Base-by-base conservation (phyloP, 768 basidiomycete species). In the Xerocomellus intermedius region DNA sequence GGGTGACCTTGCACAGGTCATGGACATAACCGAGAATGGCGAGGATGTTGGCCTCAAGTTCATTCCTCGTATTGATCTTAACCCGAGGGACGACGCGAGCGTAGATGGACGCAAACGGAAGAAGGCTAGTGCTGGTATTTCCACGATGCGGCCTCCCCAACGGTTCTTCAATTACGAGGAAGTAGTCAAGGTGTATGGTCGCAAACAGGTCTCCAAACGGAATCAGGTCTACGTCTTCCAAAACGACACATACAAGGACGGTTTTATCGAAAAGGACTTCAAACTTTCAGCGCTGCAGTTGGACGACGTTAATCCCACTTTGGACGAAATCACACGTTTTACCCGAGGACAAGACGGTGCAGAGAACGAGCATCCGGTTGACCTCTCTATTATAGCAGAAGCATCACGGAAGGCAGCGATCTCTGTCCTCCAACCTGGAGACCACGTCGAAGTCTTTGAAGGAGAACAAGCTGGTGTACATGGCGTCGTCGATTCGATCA, bases 181-280 rank as follows among this genome's bases (percentile, higher is more conserved):
- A 69, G 89, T 94, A 33, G 74, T 86, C 50, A 93, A 89, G 65
- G 88, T 89, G 5, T 95, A 90, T 64, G 91, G 91, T 5, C 80
- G 86, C 24, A 87, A 88, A 66, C 75, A 82, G 41, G 88, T 95
- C 36, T 78, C 84, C 26, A 87, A 86, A 67, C 83, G 89, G 30
- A 84, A 84, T 45, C 82, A 85, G 59, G 80, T 82, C 42, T 94
- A 83, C 63, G 84, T 94, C 41, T 99, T 98, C 76, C 87, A 91
- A 66, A 87, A 86, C 61, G 97, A 99, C 67, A 93, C 93, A 2
- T 98, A 89, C 77, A 87, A 86, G 63, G 89, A 97, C 52, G 97
- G 97, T 2, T 96, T 96, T 71, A 83, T 96, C 64, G 91, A 97
- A 75, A 98, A 98, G 74, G 96, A 98, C 69, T 86, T 96, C 79